These are phyloP conservation scores for Clarkia xantiana DNA, from an alignment of 345 rosid species.

Conservation along the genomic window DNA sequence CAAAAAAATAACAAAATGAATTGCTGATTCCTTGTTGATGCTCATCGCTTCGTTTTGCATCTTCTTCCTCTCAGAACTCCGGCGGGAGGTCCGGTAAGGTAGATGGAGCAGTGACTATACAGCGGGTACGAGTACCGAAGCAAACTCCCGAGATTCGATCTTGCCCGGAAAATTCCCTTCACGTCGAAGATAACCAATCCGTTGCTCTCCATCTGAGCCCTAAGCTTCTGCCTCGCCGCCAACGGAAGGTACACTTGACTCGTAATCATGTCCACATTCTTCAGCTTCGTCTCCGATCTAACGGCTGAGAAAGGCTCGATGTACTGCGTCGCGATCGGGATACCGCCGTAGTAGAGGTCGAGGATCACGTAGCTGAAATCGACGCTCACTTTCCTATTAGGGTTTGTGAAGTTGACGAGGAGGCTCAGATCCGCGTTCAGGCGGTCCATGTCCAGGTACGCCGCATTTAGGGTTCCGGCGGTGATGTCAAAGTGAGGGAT, in stretches of 20 bases:
- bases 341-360: constrained; percentile 50
- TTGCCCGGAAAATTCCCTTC: constrained; percentile 53
- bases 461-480: constrained; percentile 57
- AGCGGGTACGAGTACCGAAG: constrained; percentile 58
- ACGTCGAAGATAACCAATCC: constrained; percentile 30
- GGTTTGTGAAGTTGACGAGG: constrained; percentile 80
- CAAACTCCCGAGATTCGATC: constrained; percentile 51
- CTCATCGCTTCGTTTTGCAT: constrained; percentile 64
- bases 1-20: too few relatives aligned
- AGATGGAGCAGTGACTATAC: constrained; percentile 39
- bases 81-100: constrained; percentile 50
- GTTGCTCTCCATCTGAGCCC: constrained; percentile 34
- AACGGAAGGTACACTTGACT: constrained; percentile 59
- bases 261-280: constrained; percentile 40
- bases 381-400: constrained; percentile 54
- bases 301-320: constrained; percentile 56
- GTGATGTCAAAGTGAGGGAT: constrained; percentile 49
- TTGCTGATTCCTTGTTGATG: too few relatives aligned
- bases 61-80: constrained; percentile 45
- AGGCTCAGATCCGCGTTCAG: constrained; percentile 57
- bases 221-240: constrained; percentile 30
- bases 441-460: constrained; percentile 54
- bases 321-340: constrained; percentile 47
- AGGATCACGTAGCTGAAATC: constrained; percentile 55
- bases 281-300: constrained; percentile 27